Evolutionary conservation across 768 basidiomycete genomes (phyloP).

Genomic region (Pleurotus citrinopileatus): DNA sequence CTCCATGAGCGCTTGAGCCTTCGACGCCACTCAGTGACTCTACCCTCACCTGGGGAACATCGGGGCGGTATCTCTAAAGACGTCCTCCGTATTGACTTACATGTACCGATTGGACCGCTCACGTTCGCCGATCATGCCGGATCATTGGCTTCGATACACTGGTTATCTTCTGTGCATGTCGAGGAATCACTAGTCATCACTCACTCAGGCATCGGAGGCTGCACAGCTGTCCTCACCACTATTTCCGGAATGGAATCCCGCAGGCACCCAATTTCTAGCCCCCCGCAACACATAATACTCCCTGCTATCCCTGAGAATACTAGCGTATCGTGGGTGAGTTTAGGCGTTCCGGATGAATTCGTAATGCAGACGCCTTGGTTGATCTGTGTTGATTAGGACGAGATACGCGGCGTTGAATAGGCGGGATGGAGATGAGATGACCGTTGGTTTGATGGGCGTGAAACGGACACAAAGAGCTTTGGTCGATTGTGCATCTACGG

Average conservation of each 20-base stretch:
- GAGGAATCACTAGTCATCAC: too few species aligned
- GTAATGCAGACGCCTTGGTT: too few species aligned
- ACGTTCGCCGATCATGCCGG: slow-evolving; percentile 12
- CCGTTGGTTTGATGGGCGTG: too few species aligned
- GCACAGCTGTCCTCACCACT: slow-evolving; percentile 28
- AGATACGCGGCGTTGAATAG: too few species aligned
- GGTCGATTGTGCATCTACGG: too few species aligned
- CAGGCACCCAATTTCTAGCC: slow-evolving; percentile 11
- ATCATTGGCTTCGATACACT: slow-evolving; percentile 4
- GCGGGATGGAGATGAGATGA: too few species aligned
- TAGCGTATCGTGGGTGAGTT: too few species aligned
- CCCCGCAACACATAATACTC: slow-evolving; percentile 16
- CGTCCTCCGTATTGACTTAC: neutral
- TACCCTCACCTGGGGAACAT: slow-evolving; percentile 3
- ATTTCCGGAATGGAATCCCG: slow-evolving; percentile 28
- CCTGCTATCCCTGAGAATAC: slow-evolving; percentile 5
- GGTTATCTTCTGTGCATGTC: neutral
- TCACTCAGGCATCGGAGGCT: slow-evolving; percentile 10
- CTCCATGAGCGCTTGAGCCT: slow-evolving; percentile 25
- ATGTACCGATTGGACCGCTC: neutral
- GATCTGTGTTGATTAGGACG: too few species aligned
- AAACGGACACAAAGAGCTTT: too few species aligned
- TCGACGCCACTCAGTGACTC: slow-evolving; percentile 22
- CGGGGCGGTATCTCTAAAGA: neutral
- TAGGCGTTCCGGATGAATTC: too few species aligned